Base-by-base conservation (phyloP, 75 land plant species). In the Ceratopteris richardii region DNA sequence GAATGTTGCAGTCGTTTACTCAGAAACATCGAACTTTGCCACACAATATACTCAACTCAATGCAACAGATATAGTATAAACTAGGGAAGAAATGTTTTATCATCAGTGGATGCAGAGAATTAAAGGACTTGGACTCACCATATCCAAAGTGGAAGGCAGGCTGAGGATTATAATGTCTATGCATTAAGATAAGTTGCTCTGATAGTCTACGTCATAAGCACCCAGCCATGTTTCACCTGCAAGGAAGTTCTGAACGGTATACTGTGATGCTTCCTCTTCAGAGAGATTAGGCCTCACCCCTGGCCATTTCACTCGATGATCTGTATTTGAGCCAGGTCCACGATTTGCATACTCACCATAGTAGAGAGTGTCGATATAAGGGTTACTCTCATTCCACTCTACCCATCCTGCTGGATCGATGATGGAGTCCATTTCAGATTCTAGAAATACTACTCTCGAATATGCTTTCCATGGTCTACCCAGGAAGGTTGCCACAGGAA, bases 391-490 rank as follows among this genome's bases (percentile, higher is more conserved):
- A 31, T 62, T 68, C 85, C 82, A 80, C 26, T 65, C 55, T 16
- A 72, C 44, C 90, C 90, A 87, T 7, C 90, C 90, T 1, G 66
- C 64, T 0, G 86, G 81, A 33, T 71, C 48, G 4, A 87, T 58
- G 28, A 67, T 51, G 23, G 48, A 44, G 29, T 70, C 57, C n/a
- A 87, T 66, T 51, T 80, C 60, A 29, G 79, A 67, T 52, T 75
- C 63, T 79, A 82, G 69, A 61, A 77, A 31, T 36, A 87, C 74
- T 7, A 73, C 69, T 2, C 72, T 42, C 3, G 92, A 80, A 63
- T 80, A 87, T 25, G 42, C 31, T 70, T 80, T 83, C 92, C 86
- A 82, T 0, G 92, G 92, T 12, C 92, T 33, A 0, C 92, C 92
- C 3, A 82, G 73, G 26, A 69, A 79, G 14, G 64, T 66, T 24